Conservation (phyloP, 306 rosid species). For the Geum urbanum region DNA sequence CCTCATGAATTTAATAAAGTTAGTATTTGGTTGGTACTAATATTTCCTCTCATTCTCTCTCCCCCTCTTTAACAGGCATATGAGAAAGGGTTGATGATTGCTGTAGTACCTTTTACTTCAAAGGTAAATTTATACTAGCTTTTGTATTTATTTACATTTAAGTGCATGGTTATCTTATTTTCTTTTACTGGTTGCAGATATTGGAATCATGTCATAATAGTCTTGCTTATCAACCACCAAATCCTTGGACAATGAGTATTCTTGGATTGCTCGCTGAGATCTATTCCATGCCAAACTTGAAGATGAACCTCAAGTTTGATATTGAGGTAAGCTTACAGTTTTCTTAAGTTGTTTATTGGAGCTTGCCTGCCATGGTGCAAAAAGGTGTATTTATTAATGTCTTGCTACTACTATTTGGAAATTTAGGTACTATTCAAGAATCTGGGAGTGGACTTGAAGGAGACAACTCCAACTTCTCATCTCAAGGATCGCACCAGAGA, state of each 20-base stretch:
- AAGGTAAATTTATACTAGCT: slow-evolving; percentile 53
- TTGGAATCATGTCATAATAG: slow-evolving; percentile 93
- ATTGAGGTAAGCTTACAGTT: slow-evolving; percentile 56
- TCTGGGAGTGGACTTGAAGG: slow-evolving; percentile 91
- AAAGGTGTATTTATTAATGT: background rate
- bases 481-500: slow-evolving; percentile 89
- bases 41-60: slow-evolving; percentile 5
- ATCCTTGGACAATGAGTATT: slow-evolving; percentile 99
- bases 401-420: slow-evolving; percentile 7
- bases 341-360: background rate
- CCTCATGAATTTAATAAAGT: background rate
- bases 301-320: slow-evolving; percentile 99
- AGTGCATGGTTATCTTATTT: slow-evolving; percentile 5
- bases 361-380: background rate
- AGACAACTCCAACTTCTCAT: slow-evolving; percentile 83
- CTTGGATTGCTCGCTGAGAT: slow-evolving; percentile 96
- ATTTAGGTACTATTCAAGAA: slow-evolving; percentile 85
- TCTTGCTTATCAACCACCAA: slow-evolving; percentile 96
- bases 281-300: slow-evolving; percentile 97
- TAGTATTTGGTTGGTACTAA: slow-evolving; percentile 14
- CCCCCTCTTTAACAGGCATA: slow-evolving; percentile 59
- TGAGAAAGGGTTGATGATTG: slow-evolving; percentile 99
- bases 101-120: slow-evolving; percentile 97
- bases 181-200: slow-evolving; percentile 46
- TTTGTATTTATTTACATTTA: slow-evolving; percentile 8